These are phyloP conservation scores for Xylaria sp. DNA, from an alignment of 2,329 filamentous ascomycete genomes.

Conservation along the genomic window DNA sequence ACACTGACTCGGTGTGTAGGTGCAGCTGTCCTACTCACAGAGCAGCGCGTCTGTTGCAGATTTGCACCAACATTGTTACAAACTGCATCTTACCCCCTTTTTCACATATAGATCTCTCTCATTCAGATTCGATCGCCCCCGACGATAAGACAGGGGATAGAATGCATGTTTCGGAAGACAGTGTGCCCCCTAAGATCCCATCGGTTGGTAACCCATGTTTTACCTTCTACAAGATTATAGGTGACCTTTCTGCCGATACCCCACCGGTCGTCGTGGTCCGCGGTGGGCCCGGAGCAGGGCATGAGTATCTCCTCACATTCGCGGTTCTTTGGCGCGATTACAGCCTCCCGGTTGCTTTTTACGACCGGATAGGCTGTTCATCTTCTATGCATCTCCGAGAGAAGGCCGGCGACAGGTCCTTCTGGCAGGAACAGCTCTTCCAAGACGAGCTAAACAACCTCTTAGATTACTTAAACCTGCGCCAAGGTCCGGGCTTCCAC, in stretches of 20 bases:
- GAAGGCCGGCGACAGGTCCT: constrained; percentile 43
- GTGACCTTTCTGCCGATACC: constrained; percentile 37
- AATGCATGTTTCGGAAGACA: too few relatives aligned
- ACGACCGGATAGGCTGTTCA: constrained; percentile 59
- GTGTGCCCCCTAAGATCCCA: too few relatives aligned
- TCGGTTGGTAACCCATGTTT: constrained; percentile 1
- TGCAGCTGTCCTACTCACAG: too few relatives aligned
- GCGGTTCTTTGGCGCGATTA: constrained; percentile 51
- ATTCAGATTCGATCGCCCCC: too few relatives aligned
- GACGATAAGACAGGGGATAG: too few relatives aligned
- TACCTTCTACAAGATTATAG: constrained; percentile 25
- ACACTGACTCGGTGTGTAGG: too few relatives aligned
- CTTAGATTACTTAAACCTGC: constrained; percentile 26
- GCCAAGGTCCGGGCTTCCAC: constrained; percentile 24
- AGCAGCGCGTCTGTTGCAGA: too few relatives aligned
- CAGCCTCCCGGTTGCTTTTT: constrained; percentile 45
- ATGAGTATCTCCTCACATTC: constrained; percentile 67
- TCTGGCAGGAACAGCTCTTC: constrained; percentile 37
- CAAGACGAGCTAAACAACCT: constrained; percentile 34
- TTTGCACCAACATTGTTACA: too few relatives aligned
- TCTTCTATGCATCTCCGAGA: constrained; percentile 53
- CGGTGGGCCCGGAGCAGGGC: constrained; percentile 48
- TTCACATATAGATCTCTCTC: too few relatives aligned
- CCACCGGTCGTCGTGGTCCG: constrained; percentile 27
- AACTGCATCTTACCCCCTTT: too few relatives aligned